Conservation (phyloP, 306 rosid species). For the Herpetospermum pedunculosum region DNA sequence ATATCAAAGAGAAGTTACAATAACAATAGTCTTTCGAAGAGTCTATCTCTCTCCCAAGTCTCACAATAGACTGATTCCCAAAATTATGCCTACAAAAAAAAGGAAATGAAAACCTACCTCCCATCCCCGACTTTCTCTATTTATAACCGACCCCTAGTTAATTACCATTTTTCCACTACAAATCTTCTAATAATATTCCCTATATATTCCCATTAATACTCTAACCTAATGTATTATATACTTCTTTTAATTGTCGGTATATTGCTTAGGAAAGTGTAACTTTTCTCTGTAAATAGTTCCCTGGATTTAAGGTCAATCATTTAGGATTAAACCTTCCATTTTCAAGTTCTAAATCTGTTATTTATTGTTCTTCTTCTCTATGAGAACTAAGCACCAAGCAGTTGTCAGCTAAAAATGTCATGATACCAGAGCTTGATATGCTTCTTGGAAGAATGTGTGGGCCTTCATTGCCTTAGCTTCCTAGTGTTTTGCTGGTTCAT, state of each 20-base stretch:
- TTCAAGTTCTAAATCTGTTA: not conserved
- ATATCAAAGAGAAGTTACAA: not conserved
- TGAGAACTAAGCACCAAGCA: not conserved
- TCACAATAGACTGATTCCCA: not conserved
- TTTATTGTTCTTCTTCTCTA: not conserved
- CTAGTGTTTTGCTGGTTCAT: no score
- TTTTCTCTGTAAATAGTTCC: not conserved
- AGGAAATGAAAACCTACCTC: no score
- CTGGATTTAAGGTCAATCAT: not conserved
- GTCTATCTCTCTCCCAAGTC: not conserved
- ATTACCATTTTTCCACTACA: not conserved
- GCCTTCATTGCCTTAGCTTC: not conserved
- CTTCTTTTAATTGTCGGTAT: not conserved
- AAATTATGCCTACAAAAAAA: no score
- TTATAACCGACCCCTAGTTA: not conserved
- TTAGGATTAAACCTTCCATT: not conserved
- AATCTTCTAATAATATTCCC: not conserved
- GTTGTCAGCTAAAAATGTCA: not conserved
- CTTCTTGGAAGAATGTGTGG: not conserved
- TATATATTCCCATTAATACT: not conserved
- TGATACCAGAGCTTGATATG: not conserved
- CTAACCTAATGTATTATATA: no score
- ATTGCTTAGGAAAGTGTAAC: not conserved
- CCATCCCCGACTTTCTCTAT: not conserved
- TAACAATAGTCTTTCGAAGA: not conserved